Percentiles rank a stretch among this genome's conserved stretches.
Evolutionary conservation across 768 basidiomycete genomes (phyloP).

Genomic region (Tricholoma bakamatsutake): DNA sequence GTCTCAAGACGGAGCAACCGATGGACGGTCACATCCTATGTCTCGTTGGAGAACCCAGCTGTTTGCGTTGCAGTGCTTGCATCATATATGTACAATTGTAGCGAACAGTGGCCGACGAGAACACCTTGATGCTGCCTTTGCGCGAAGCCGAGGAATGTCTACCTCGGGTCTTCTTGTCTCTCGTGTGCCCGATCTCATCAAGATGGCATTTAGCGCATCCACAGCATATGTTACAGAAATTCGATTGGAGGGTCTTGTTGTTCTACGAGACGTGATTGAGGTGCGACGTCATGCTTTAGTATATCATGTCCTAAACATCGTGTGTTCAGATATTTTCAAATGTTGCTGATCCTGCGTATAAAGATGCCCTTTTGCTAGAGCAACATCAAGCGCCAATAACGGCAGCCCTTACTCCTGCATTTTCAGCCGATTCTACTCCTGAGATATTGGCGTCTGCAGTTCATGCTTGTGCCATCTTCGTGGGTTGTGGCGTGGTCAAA

Average conservation of each 20-base stretch:
- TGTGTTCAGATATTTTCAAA: conserved; percentile 70
- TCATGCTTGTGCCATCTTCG: conserved; percentile 90
- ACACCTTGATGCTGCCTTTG: conserved; percentile 75
- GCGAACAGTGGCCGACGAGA: conserved; percentile 68
- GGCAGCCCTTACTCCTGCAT: conserved; percentile 93
- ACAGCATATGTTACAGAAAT: conserved; percentile 97
- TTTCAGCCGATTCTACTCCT: conserved; percentile 91
- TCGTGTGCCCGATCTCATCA: conserved; percentile 88
- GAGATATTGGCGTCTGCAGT: conserved; percentile 92
- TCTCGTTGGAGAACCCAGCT: conserved; percentile 96
- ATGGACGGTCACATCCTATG: conserved; percentile 40
- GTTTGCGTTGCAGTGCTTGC: conserved; percentile 89
- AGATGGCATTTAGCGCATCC: conserved; percentile 96
- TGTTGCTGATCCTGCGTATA: conserved; percentile 89
- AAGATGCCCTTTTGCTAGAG: conserved; percentile 84
- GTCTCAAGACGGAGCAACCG: conserved; percentile 32
- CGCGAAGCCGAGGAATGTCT: conserved; percentile 52
- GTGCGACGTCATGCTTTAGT: conserved; percentile 32
- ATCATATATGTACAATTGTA: conserved; percentile 79
- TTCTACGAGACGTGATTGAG: conserved; percentile 89
- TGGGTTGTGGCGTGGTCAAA: conserved; percentile 91
- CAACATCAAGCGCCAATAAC: conserved; percentile 99
- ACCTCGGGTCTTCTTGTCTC: conserved; percentile 67
- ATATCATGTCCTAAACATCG: conserved; percentile 3
- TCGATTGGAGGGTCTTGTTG: conserved; percentile 81